Evolutionary conservation across 129 eudicot genomes (phyloP), one percentile per base, ranked within the genome.

Genomic region (Tanacetum coccineum): DNA sequence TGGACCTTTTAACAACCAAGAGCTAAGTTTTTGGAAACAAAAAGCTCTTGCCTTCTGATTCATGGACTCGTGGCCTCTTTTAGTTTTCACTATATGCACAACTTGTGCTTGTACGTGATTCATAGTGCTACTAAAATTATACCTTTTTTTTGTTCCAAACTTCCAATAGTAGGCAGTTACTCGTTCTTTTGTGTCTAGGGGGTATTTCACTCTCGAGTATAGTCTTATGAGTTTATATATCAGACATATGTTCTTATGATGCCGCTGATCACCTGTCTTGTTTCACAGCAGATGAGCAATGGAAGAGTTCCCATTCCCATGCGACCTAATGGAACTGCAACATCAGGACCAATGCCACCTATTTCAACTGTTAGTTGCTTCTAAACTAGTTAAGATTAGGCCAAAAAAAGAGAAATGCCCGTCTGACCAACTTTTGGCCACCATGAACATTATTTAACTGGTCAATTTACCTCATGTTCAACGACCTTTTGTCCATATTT

Each of bases 291-390:
- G 85, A 68, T 62, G 79, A 81, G 78, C 78, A 83, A 74, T 75
- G 73, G 83, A 67, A 77, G 91, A 70, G 67, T 74, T 68, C 85
- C 87, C 0, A 36, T 82, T 63, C 81, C 91, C 2, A 73, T 69
- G 17, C 62, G 83, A 49, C 87, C 81, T 71, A 67, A 69, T 13
- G 83, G 85, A 44, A 74, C 67, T 53, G 40, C 86, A 6, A 68
- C 86, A 47, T 72, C 87, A 46, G 84, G 70, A 14, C 36, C 78
- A 54, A 39, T 25, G 25, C 21, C 87, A 15, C 55, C 87, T 53
- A 39, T 76, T 72, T 81, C 82, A 15, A 66, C 82, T 17, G 90
- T 85, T 59, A 70, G 84, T 66, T 66, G 6, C 45, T 4, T 59
- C 15, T 15, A 10, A 3, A 15, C 55, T 2, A 12, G n/a, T 50